Evolutionary conservation across 139 green algal genomes (phyloP), one percentile per base, ranked within the genome.

Genomic region (Chlamydomonas sp.): DNA sequence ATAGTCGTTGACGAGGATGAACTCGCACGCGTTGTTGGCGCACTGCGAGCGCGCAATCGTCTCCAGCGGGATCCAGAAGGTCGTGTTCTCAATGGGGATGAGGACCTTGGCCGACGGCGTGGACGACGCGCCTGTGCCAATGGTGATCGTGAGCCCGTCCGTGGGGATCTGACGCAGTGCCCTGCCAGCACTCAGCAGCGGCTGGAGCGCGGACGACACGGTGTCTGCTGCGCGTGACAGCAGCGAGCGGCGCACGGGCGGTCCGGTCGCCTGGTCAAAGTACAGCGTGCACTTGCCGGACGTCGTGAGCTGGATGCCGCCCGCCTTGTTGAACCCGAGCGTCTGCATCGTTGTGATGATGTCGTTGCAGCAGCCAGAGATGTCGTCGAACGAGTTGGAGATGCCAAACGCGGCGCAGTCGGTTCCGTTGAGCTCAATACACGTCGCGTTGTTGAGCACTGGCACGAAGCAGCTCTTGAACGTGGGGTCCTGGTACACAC

Each of bases 301-400:
- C 13, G 43, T 54, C 43, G 43, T 54, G 43, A 54, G 43, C 43
- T 54, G 43, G 13, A 54, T 20, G 54, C 54, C 26, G 24, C 22
- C 54, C 54, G 54, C 54, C 34, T 64, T 64, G 16, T 64, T 64
- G 54, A 64, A 64, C 26, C 54, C 54, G 24, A 64, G 54, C 24
- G 22, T 20, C 54, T 64, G 54, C 54, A 64, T 64, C 24, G 10
- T 64, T 10, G 16, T 64, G 54, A 64, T 64, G 24, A 64, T 10
- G 54, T 64, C 10, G 60, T 68, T 68, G 60, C 60, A 68, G 34
- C 60, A 68, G 60, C 64, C 64, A 4, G 22, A 13, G 37, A 13
- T 8, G 65, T 62, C 47, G 43, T 61, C n/a, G n/a, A 62, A 71
- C 3, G 39, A 57, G 65, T 68, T 68, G 5, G 30, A 16, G 34